Base-by-base conservation (phyloP, 352 stramenopile genomes). In the Globisporangium acanthophoron region DNA sequence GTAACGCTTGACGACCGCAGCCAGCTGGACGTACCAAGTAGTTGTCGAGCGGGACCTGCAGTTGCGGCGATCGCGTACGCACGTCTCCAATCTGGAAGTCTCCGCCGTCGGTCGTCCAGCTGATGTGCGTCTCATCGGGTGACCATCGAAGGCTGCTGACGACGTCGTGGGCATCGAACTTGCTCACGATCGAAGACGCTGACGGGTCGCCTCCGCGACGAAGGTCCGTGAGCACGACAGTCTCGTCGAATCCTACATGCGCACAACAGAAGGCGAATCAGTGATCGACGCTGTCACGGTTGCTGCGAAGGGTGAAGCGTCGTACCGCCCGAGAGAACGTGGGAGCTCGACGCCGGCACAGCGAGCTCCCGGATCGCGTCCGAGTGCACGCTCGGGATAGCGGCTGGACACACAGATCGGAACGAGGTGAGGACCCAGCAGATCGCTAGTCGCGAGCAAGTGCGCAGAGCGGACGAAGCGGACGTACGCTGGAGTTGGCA, bases 61-160 rank as follows among this genome's bases (percentile, higher is more conserved):
- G 62, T 37, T 80, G 71, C 29, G 45, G 47, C 3, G 73, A 62
- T 18, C 56, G 69, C 16, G 64, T 54, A 15, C 85, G 80, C 21
- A 69, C 64, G 24, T 94, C 85, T 7, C 57, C 67, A 6, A 92
- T 43, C 67, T 89, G 82, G 48, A 91, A 88, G 16, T 88, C 78
- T 6, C 85, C 85, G 27, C 74, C 79, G 59, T 94, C 85, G 2
- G 85, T 92, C 5, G 85, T 94, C 85, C 82, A 94, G 53, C 85
- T 94, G 35, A 94, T 51, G 5, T 78, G 69, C 3, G 70, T 64
- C 18, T 71, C 56, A 0, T 52, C 58, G 20, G 74, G 78, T 12
- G 77, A 69, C 85, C 82, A 94, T 2, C 85, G 80, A 44, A 94
- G 35, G 52, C 85, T 94, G 56, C 81, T 92, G 20, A 94, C 82